A percentile compares a stretch with the other conserved stretches of the same genome.
These are phyloP conservation scores for Cladosporium sp. DNA, from an alignment of 2,329 filamentous ascomycete species.

Conservation along the genomic window DNA sequence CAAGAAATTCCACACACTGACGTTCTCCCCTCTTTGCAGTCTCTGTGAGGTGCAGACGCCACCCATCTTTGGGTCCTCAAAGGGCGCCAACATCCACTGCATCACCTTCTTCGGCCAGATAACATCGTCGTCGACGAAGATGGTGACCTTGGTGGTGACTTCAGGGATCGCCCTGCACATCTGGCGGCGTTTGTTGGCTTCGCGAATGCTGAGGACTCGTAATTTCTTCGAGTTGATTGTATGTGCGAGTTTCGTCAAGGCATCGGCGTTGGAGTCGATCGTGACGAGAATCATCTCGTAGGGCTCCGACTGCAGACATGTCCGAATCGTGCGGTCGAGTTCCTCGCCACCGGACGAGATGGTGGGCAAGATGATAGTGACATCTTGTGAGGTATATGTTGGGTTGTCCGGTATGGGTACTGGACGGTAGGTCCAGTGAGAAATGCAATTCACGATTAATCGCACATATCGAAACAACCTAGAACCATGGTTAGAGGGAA, in stretches of 20 bases:
- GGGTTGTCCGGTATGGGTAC: slow-evolving; percentile 80
- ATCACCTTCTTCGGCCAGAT: slow-evolving; percentile 85
- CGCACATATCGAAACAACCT: slow-evolving; percentile 88
- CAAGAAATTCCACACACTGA: slow-evolving; percentile 80
- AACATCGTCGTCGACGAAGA: slow-evolving; percentile 95
- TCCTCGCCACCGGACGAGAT: slow-evolving; percentile 86
- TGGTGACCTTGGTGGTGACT: slow-evolving; percentile 78
- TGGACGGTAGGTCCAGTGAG: slow-evolving; percentile 85
- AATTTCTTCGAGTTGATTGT: slow-evolving; percentile 66
- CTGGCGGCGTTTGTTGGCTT: slow-evolving; percentile 94
- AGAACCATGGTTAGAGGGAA: slow-evolving; percentile 22
- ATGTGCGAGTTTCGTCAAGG: slow-evolving; percentile 49
- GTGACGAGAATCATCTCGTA: slow-evolving; percentile 82
- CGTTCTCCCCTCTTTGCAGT: slow-evolving; percentile 68
- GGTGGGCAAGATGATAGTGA: slow-evolving; percentile 91
- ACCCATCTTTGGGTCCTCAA: slow-evolving; percentile 80
- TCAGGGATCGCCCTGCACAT: slow-evolving; percentile 88
- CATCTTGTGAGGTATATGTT: slow-evolving; percentile 76
- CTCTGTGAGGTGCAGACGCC: slow-evolving; percentile 92
- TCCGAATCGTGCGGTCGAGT: slow-evolving; percentile 76
- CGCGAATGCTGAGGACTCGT: slow-evolving; percentile 72
- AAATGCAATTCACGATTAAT: slow-evolving; percentile 79
- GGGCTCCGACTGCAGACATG: slow-evolving; percentile 70
- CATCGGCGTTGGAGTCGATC: slow-evolving; percentile 74
- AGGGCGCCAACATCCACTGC: slow-evolving; percentile 89